Evolutionary conservation across 176 grass and related monocot genomes (phyloP).

Genomic region (Bromus sterilis): DNA sequence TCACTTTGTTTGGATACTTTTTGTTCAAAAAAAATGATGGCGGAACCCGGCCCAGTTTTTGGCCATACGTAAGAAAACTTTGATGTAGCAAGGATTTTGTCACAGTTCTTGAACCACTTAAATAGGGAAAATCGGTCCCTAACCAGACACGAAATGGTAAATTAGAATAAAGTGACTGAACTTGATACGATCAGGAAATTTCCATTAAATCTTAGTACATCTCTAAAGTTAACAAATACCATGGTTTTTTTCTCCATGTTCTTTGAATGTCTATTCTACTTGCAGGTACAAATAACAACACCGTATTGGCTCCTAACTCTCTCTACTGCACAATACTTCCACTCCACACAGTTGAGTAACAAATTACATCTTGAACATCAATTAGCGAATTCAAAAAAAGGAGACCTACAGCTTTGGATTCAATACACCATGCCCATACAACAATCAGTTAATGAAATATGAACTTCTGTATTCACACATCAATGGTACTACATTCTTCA

Average conservation of each 20-base stretch:
- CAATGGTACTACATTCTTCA: slow-evolving; percentile 25
- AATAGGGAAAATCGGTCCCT: not conserved
- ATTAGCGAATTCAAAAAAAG: slow-evolving; percentile 3
- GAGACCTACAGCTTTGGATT: not conserved
- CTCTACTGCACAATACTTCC: not conserved
- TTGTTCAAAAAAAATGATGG: no score
- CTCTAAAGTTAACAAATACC: not conserved
- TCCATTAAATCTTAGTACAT: not conserved
- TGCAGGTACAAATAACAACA: not conserved
- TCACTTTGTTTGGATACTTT: no score
- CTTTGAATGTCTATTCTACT: not conserved
- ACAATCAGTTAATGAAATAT: slow-evolving; percentile 14
- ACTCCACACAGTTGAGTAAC: not conserved
- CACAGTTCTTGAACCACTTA: not conserved
- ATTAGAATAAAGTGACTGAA: not conserved
- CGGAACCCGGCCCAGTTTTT: no score
- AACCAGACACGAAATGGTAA: not conserved
- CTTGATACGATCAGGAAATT: not conserved
- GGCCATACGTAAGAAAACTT: no score
- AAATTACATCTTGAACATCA: slow-evolving; percentile 14
- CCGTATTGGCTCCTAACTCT: not conserved
- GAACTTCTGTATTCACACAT: slow-evolving; percentile 24
- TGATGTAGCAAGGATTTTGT: not conserved
- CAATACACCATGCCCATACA: slow-evolving; percentile 20
- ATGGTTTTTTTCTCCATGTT: not conserved